Base-by-base conservation (phyloP, 2,329 filamentous ascomycete species). In the Sclerotinia nivalis region DNA sequence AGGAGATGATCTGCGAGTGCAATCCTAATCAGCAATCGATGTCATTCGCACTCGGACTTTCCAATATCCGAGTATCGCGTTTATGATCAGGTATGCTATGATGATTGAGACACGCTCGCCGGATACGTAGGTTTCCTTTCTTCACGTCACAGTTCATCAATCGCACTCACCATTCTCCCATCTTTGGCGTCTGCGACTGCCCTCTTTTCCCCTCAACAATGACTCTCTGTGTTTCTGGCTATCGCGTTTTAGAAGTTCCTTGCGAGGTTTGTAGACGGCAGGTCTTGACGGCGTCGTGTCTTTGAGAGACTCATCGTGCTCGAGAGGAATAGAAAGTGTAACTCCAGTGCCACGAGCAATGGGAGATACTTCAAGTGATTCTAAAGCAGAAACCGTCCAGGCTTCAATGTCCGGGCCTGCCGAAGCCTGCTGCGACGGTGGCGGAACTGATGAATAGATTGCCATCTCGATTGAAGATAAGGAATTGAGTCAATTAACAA, bases 201-300 rank as follows among this genome's bases (percentile, higher is more conserved):
- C 95, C 80, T 97, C 93, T 75, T 96, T 97, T 69, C 95, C 95
- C 82, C 93, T 96, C 45, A 96, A 84, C 66, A 97, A 40, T 0
- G 76, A 73, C 18, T 78, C 76, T 28, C 77, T 71, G 8, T 75
- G 81, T 77, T 88, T 88, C 76, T 87, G 76, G 75, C 87, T 89
- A 75, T 91, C 88, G 65, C 87, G 85, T 47, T 86, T 83, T 59
- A 87, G 59, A 6, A 75, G 72, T 45, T 78, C 76, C 47, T 75
- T 75, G 55, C 71, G 77, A 15, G 78, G 73, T 72, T 71, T 77
- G 74, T 69, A 79, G 76, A 66, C 71, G 72, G 60, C 76, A 73
- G 34, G 74, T 76, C 75, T 78, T 73, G 68, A 73, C 75, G 58
- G 73, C 73, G 73, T 40, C n/a, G 45, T 54, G 8, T 69, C 67